Evolutionary conservation across 2,329 filamentous ascomycete genomes (phyloP).

Genomic region (Pyrenophora graminea): DNA sequence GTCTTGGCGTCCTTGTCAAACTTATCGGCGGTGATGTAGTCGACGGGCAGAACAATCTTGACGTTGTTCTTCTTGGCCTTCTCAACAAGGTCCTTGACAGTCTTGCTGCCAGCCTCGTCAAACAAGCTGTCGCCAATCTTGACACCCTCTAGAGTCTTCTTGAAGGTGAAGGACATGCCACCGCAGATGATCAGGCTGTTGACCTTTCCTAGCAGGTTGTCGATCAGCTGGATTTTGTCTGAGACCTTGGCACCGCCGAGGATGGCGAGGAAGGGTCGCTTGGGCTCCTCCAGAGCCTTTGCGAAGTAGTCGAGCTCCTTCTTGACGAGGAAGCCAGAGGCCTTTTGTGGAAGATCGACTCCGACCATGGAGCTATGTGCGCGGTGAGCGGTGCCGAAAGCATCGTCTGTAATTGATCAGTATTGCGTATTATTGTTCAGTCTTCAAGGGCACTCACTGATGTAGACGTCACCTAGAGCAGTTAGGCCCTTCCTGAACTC

Average conservation of each 20-base stretch:
- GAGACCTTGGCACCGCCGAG: conserved; percentile 97
- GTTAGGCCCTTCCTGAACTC: conserved; percentile 96
- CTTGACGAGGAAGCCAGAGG: conserved; percentile 98
- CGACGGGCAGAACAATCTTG: conserved; percentile 89
- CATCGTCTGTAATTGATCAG: conserved; percentile 70
- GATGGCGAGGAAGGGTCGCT: conserved; percentile 97
- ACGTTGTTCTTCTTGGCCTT: conserved; percentile 98
- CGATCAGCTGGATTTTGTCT: conserved; percentile 99
- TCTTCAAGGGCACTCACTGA: conserved; percentile 67
- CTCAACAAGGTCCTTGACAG: conserved; percentile 80
- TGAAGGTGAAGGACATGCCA: conserved; percentile 99
- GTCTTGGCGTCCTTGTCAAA: conserved; percentile 83
- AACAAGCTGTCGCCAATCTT: conserved; percentile 90
- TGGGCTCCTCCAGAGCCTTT: conserved; percentile 87
- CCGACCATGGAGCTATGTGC: conserved; percentile 99
- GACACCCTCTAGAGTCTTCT: conserved; percentile 93
- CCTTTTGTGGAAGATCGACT: conserved; percentile 92
- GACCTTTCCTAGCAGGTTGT: conserved; percentile 98
- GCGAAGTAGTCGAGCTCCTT: conserved; percentile 99
- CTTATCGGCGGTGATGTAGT: conserved; percentile 96
- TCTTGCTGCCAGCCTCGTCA: conserved; percentile 92
- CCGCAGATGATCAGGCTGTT: conserved; percentile 96
- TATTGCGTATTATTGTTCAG: conserved; percentile 7
- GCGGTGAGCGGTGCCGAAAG: conserved; percentile 97
- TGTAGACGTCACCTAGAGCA: conserved; percentile 89